Conservation (phyloP, 805 yeast genomes). For the Saccharomycopsis olivae region DNA sequence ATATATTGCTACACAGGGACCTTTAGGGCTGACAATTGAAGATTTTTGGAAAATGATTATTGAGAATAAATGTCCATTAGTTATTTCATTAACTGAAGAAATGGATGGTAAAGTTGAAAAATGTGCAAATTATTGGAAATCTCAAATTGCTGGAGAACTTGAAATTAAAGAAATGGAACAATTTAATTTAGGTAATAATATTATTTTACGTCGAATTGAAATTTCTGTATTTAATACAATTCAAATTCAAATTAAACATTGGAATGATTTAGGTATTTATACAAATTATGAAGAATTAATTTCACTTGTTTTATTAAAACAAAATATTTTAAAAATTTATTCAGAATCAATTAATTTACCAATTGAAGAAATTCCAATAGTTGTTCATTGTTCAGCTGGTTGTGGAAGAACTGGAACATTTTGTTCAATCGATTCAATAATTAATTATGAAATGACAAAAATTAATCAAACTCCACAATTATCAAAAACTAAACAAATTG, state of each 20-base stretch:
- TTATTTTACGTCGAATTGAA: background rate
- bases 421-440: conserved; percentile 55
- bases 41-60: conserved; percentile 80
- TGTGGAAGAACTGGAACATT: conserved; percentile 94
- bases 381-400: conserved; percentile 94
- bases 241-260: conserved; percentile 67
- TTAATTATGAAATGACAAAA: conserved; percentile 25
- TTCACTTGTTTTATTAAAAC: conserved; percentile 12
- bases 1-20: conserved; percentile 89
- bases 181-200: conserved; percentile 5
- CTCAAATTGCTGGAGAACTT: conserved; percentile 31
- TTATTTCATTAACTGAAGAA: conserved; percentile 68
- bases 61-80: conserved; percentile 51
- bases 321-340: conserved; percentile 1
- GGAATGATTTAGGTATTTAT: conserved; percentile 78
- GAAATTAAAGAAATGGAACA: conserved; percentile 15
- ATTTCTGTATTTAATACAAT: conserved; percentile 20
- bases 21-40: conserved; percentile 56
- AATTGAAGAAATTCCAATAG: conserved; percentile 37
- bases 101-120: conserved; percentile 69
- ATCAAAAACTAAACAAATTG: conserved; percentile 22
- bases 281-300: conserved; percentile 27
- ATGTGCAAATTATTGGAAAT: conserved; percentile 74
- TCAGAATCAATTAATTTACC: background rate
- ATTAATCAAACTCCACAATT: conserved; percentile 2